Evolutionary conservation across 2,329 filamentous ascomycete genomes (phyloP).

Genomic region (Sporothrix dimorphospora): DNA sequence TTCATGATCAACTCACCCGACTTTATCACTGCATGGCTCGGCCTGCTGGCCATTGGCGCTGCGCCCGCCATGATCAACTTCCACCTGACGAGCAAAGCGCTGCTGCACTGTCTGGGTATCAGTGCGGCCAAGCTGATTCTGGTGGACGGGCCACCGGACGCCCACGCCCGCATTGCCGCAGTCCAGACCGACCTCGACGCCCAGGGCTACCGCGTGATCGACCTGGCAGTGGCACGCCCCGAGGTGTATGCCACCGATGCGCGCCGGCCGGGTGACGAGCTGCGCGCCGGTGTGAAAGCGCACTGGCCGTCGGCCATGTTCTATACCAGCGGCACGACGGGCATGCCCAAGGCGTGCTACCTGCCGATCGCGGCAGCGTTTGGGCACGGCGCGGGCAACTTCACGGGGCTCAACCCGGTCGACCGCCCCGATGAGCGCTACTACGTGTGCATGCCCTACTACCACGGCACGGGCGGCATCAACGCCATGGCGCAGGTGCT

Average conservation of each 20-base stretch:
- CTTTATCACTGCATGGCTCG: conserved; percentile 68
- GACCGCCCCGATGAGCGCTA: conserved; percentile 57
- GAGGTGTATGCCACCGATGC: conserved; percentile 40
- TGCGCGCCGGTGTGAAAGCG: conserved; percentile 55
- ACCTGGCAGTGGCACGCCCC: conserved; percentile 54
- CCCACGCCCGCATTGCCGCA: conserved; percentile 60
- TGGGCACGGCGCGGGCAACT: conserved; percentile 35
- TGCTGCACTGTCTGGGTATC: conserved; percentile 67
- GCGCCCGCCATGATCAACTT: conserved; percentile 74
- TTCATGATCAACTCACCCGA: conserved; percentile 71
- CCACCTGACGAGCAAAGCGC: conserved; percentile 64
- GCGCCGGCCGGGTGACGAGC: conserved; percentile 55
- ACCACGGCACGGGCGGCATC: conserved; percentile 74
- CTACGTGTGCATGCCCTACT: conserved; percentile 77
- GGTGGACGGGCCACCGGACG: conserved; percentile 59
- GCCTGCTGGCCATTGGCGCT: conserved; percentile 65
- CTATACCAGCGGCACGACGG: conserved; percentile 78
- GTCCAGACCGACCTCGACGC: conserved; percentile 55
- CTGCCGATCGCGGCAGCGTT: conserved; percentile 56
- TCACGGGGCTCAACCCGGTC: conserved; percentile 39
- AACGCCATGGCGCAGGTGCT: conserved; percentile 59
- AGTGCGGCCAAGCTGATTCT: conserved; percentile 60
- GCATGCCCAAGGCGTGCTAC: conserved; percentile 70
- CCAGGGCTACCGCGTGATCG: conserved; percentile 57
- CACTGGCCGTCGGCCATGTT: conserved; percentile 65